phyloP scores from a whole-genome alignment of 1,284 basidiomycete genomes.

The Ceratobasidium sp. region DNA sequence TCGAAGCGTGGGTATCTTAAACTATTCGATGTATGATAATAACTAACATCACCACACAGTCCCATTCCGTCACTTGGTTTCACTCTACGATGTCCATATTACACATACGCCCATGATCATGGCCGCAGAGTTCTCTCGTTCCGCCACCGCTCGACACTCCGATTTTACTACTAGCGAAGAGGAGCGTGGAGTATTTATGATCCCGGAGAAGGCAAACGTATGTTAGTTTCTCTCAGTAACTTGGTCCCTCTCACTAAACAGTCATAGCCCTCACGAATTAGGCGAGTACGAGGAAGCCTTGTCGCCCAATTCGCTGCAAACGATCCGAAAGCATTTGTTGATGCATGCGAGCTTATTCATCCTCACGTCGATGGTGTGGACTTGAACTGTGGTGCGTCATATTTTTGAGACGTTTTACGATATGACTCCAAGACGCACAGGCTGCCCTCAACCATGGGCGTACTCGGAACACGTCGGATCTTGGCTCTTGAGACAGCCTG shows the following conservation, averaged over 20 bases:
- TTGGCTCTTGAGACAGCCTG: constrained; percentile 69
- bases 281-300: constrained; percentile 64
- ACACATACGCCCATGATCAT: constrained; percentile 74
- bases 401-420: not conserved
- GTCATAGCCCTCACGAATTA: constrained; percentile 39
- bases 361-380: constrained; percentile 69
- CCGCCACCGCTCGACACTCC: constrained; percentile 64
- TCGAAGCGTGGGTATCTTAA: constrained; percentile 63
- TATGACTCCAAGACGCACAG: constrained; percentile 48
- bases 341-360: constrained; percentile 68
- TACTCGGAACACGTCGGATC: constrained; percentile 70
- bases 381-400: constrained; percentile 65
- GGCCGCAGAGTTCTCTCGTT: constrained; percentile 68
- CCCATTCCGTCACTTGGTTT: constrained; percentile 68
- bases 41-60: constrained; percentile 54
- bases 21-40: not conserved
- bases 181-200: constrained; percentile 67
- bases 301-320: constrained; percentile 71
- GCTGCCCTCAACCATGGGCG: constrained; percentile 68
- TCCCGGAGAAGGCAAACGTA: constrained; percentile 55
- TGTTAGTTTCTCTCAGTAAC: not conserved
- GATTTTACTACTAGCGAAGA: constrained; percentile 66
- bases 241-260: constrained; percentile 44
- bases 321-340: constrained; percentile 64
- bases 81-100: constrained; percentile 70